Conservation (phyloP, 176 grass and related monocot genomes). For the Luzula sylvatica region DNA sequence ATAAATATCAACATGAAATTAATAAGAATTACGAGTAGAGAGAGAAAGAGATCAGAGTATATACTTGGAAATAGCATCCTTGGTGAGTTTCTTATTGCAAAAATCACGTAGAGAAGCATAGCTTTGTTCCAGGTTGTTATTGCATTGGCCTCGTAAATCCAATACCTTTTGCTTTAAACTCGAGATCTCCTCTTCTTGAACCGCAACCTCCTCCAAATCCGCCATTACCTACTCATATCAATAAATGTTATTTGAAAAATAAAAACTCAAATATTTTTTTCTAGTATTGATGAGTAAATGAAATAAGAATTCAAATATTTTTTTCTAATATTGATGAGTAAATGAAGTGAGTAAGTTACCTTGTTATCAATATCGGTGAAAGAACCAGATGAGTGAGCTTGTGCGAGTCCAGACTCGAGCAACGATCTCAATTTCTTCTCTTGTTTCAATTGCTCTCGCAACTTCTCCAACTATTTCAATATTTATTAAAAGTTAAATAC, state of each 20-base stretch:
- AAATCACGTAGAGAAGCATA: slow-evolving; percentile 64
- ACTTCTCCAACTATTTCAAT: slow-evolving; percentile 58
- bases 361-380: slow-evolving; percentile 51
- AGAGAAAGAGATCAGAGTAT: slow-evolving; percentile 31
- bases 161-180: slow-evolving; percentile 84
- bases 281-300: slow-evolving; percentile 1
- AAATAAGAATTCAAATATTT: slow-evolving; percentile 5
- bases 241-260: slow-evolving; percentile 1
- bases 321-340: slow-evolving; percentile 9
- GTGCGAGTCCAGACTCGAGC: slow-evolving; percentile 68
- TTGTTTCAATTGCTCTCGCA: slow-evolving; percentile 65
- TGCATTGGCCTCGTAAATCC: slow-evolving; percentile 71
- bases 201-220: slow-evolving; percentile 78
- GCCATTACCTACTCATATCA: slow-evolving; percentile 44
- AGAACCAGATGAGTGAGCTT: slow-evolving; percentile 41
- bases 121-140: slow-evolving; percentile 35
- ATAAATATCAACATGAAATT: slow-evolving; percentile 3
- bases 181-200: slow-evolving; percentile 76
- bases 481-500: slow-evolving; percentile 15
- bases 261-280: slow-evolving; percentile 13
- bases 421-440: slow-evolving; percentile 66
- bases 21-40: slow-evolving; percentile 6
- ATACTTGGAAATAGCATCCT: slow-evolving; percentile 41
- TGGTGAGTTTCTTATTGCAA: slow-evolving; percentile 49
- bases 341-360: slow-evolving; percentile 25